These are phyloP conservation scores for Magnaporthales sp. DNA, from an alignment of 2,329 filamentous ascomycete genomes.

Conservation along the genomic window DNA sequence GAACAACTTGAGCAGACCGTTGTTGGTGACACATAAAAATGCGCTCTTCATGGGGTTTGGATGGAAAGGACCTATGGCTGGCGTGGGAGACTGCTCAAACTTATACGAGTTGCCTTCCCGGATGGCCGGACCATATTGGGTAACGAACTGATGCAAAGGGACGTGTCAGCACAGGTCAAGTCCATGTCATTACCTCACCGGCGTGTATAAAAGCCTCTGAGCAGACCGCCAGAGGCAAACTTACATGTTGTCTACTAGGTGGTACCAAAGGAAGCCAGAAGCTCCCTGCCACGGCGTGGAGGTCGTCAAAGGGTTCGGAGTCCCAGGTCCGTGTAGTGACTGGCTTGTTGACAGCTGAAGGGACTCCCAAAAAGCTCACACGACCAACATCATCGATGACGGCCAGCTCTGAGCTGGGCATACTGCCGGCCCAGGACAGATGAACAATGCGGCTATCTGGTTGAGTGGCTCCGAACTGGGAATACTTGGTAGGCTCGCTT, in stretches of 20 bases:
- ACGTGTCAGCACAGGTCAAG: background rate
- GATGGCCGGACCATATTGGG: constrained; percentile 52
- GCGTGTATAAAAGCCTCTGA: background rate
- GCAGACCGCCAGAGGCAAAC: constrained; percentile 9
- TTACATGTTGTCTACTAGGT: constrained; percentile 24
- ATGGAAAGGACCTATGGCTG: constrained; percentile 64
- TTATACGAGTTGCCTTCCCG: constrained; percentile 55
- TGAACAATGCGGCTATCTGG: constrained; percentile 65
- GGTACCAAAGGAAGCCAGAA: constrained; percentile 69
- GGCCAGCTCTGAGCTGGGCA: constrained; percentile 63
- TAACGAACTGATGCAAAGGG: constrained; percentile 28
- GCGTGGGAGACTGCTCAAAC: constrained; percentile 58
- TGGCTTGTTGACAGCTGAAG: constrained; percentile 65
- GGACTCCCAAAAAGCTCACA: constrained; percentile 64
- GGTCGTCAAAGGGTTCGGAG: constrained; percentile 63
- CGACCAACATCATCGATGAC: constrained; percentile 73
- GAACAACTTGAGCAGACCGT: constrained; percentile 65
- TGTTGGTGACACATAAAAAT: constrained; percentile 66
- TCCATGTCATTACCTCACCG: background rate
- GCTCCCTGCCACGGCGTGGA: constrained; percentile 70
- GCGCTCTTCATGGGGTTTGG: constrained; percentile 63
- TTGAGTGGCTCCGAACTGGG: constrained; percentile 51
- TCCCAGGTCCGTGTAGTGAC: constrained; percentile 52
- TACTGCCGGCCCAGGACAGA: constrained; percentile 60
- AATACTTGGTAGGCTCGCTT: constrained; percentile 58